These are phyloP conservation scores for Ulota crispa DNA, from an alignment of 225 moss, liverwort and hornwort species.

Conservation along the genomic window DNA sequence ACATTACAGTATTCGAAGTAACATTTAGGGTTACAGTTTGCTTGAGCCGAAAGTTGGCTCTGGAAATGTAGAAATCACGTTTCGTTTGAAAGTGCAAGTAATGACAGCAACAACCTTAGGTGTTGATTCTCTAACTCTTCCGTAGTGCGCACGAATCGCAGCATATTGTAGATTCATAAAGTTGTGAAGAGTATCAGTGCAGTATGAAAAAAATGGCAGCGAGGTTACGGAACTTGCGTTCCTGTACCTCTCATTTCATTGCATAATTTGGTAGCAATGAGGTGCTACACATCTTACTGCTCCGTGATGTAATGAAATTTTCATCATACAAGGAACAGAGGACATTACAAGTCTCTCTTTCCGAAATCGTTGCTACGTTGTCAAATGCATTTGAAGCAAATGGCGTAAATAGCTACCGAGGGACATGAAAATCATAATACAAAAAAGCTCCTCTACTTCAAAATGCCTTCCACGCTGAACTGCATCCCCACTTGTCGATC, in stretches of 20 bases:
- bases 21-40: not conserved
- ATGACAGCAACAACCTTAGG: not conserved
- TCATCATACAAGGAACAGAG: not conserved
- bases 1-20: not conserved
- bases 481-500: slow-evolving; percentile 3
- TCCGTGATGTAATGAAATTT: not conserved
- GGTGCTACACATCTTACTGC: not conserved
- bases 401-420: not conserved
- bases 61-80: not conserved
- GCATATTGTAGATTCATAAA: no score
- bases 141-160: not conserved
- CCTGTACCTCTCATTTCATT: not conserved
- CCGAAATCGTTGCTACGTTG: not conserved
- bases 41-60: not conserved
- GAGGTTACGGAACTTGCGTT: slow-evolving; percentile 3
- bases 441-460: slow-evolving; percentile 6
- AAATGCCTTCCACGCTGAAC: slow-evolving; percentile 1
- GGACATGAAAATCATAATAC: not conserved
- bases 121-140: not conserved
- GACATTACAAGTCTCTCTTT: not conserved
- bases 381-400: not conserved
- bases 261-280: not conserved
- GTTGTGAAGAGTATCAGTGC: not conserved
- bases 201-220: not conserved
- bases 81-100: not conserved